Evolutionary conservation across 306 rosid genomes (phyloP).

Genomic region (Astragalus membranaceus): DNA sequence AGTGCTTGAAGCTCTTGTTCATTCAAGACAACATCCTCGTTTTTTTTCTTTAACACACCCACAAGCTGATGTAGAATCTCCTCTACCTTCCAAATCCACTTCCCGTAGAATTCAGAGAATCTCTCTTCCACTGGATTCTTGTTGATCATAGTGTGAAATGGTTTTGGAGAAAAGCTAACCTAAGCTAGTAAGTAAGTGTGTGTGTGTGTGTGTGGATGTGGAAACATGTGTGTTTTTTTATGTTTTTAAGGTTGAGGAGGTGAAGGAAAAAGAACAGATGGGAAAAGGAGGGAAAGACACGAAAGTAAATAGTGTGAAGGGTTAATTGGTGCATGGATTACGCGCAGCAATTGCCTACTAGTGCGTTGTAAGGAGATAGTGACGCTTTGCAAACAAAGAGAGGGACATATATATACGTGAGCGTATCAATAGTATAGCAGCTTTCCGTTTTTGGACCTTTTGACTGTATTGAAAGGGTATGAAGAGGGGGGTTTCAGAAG

Average conservation of each 20-base stretch:
- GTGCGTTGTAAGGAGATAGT: conserved; percentile 16
- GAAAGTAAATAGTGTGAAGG: conserved; percentile 15
- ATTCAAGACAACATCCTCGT: neutral
- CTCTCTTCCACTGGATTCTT: conserved; percentile 30
- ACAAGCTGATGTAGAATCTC: conserved; percentile 31
- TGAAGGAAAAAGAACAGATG: conserved; percentile 32
- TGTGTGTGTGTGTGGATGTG: neutral
- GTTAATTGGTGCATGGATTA: conserved; percentile 49
- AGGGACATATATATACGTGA: neutral
- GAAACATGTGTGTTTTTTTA: neutral
- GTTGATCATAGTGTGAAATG: neutral
- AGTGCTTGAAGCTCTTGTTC: conserved; percentile 26
- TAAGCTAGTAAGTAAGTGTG: too few relatives aligned
- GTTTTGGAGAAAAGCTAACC: neutral
- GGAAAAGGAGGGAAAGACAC: conserved; percentile 37
- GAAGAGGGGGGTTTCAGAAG: neutral
- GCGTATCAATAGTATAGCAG: neutral
- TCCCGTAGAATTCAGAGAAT: conserved; percentile 43
- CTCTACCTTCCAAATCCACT: conserved; percentile 45
- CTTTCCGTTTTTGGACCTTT: neutral
- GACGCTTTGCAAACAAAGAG: conserved; percentile 32
- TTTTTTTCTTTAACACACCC: neutral
- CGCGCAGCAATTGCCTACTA: conserved; percentile 38
- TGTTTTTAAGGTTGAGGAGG: neutral
- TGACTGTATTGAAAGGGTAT: conserved; percentile 18